Base-by-base conservation (phyloP, 176 grass and related monocot species). In the Carex pumila region DNA sequence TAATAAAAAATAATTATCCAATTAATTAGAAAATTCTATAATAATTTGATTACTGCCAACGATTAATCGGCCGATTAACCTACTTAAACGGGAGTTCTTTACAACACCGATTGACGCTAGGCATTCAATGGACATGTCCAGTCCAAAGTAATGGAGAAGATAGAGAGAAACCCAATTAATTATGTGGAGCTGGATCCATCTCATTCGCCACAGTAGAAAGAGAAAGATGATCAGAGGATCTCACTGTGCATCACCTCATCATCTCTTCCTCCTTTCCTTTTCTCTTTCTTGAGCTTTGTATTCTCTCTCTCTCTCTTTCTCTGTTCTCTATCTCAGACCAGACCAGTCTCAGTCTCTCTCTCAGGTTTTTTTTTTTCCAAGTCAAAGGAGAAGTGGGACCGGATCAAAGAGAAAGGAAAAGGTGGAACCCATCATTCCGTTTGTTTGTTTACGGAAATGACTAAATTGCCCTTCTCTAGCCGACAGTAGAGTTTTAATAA, bases 371-470 rank as follows among this genome's bases (percentile, higher is more conserved):
- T 25, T 36, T 80, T 87, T 87, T 83, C 88, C 87, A 87, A 79
- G 89, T 96, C 94, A 96, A 96, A 91, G 89, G 93, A 56, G 68
- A 85, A 39, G 87, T 87, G 87, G 88, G 52, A 2, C 73, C 86
- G 61, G 75, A 91, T 91, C 87, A 88, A 88, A 91, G 85, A 91
- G 89, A 96, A 93, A 96, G 94, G 50, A 62, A 96, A 93, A 96
- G 91, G 62, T 96, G 91, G 94, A 91, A 77, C 80, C 89, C 87
- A 80, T 89, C 81, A 84, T 90, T 85, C 92, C 77, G 43, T 91
- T 81, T 86, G 89, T 59, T 83, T 83, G 87, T 18, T 83, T 66
- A 49, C 49, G 14, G 41, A 88, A 91, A 84, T 88, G 64, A 65
- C 86, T 71, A 73, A 90, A 90, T 67, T 61, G 54, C 87, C 89